These are phyloP conservation scores for Talaromyces piceae DNA, from an alignment of 2,329 filamentous ascomycete species.

Conservation along the genomic window DNA sequence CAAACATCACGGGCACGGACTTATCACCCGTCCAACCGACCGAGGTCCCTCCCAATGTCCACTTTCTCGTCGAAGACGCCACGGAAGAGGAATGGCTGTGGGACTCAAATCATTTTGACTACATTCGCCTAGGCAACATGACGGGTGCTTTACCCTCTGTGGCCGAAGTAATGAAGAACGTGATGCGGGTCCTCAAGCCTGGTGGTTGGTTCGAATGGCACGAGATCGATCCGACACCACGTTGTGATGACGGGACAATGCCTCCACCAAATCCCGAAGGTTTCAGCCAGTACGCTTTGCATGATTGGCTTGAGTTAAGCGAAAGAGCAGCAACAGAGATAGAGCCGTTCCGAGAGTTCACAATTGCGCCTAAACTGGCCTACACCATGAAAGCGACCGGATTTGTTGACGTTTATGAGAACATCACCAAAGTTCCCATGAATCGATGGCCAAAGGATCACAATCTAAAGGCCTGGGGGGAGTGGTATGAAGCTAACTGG, in stretches of 20 bases:
- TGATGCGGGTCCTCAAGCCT: slow-evolving; percentile 25
- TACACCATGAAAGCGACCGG: slow-evolving; percentile 50
- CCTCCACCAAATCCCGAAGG: slow-evolving; percentile 34
- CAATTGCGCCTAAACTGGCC: slow-evolving; percentile 48
- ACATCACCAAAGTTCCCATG: slow-evolving; percentile 46
- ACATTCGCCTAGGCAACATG: slow-evolving; percentile 54
- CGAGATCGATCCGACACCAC: slow-evolving; percentile 39
- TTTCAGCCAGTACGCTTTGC: slow-evolving; percentile 32
- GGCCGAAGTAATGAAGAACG: slow-evolving; percentile 41
- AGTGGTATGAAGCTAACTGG: slow-evolving; percentile 42
- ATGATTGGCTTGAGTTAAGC: slow-evolving; percentile 42
- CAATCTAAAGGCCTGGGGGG: slow-evolving; percentile 42
- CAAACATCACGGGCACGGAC: slow-evolving; percentile 57
- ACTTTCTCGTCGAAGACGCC: slow-evolving; percentile 65
- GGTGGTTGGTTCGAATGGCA: slow-evolving; percentile 46
- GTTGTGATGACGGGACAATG: slow-evolving; percentile 50
- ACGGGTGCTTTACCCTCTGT: slow-evolving; percentile 53
- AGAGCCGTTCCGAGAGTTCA: slow-evolving; percentile 40
- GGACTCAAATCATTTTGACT: slow-evolving; percentile 46
- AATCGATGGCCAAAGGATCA: slow-evolving; percentile 46
- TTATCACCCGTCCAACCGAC: slow-evolving; percentile 61
- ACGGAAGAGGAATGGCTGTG: slow-evolving; percentile 54
- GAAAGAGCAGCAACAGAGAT: slow-evolving; percentile 38
- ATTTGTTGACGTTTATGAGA: slow-evolving; percentile 50
- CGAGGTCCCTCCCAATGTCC: slow-evolving; percentile 63